A percentile compares a stretch with the other conserved stretches of the same genome.
These are phyloP conservation scores for Globisporangium viniferum DNA, from an alignment of 352 stramenopile genomes.

Conservation along the genomic window DNA sequence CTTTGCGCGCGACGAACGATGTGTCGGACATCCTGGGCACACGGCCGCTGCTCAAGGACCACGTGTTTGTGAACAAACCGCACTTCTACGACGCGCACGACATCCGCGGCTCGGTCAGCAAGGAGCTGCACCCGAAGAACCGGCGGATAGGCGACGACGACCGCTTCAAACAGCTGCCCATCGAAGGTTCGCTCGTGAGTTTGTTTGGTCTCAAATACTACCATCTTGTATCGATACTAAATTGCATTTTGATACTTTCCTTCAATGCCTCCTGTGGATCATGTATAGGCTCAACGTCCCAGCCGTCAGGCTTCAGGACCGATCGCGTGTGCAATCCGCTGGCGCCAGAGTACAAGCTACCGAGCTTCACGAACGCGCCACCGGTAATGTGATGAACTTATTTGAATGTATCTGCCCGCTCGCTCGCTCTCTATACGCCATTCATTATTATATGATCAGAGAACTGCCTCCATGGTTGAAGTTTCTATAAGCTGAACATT, in stretches of 20 bases:
- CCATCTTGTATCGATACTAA: neutral
- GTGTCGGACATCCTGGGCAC: constrained; percentile 62
- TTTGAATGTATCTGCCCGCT: neutral
- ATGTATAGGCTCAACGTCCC: constrained; percentile 27
- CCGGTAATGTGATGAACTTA: constrained; percentile 19
- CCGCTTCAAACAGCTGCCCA: constrained; percentile 68
- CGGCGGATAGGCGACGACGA: constrained; percentile 47
- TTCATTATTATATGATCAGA: neutral
- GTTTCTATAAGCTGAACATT: neutral
- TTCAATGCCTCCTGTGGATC: neutral
- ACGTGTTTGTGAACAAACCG: constrained; percentile 62
- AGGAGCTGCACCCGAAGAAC: constrained; percentile 54
- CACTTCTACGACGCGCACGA: constrained; percentile 63
- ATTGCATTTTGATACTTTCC: neutral
- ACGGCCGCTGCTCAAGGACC: constrained; percentile 49
- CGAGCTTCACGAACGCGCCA: constrained; percentile 39
- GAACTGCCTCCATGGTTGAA: neutral
- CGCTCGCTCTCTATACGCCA: neutral
- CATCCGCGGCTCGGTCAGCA: constrained; percentile 56
- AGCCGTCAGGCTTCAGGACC: constrained; percentile 53
- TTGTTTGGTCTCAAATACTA: neutral
- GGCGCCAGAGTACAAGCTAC: constrained; percentile 56
- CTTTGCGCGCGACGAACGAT: constrained; percentile 55
- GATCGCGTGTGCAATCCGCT: constrained; percentile 66
- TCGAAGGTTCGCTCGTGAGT: constrained; percentile 33